phyloP scores from a whole-genome alignment of 2,329 filamentous ascomycete species.

The Periconia digitata region DNA sequence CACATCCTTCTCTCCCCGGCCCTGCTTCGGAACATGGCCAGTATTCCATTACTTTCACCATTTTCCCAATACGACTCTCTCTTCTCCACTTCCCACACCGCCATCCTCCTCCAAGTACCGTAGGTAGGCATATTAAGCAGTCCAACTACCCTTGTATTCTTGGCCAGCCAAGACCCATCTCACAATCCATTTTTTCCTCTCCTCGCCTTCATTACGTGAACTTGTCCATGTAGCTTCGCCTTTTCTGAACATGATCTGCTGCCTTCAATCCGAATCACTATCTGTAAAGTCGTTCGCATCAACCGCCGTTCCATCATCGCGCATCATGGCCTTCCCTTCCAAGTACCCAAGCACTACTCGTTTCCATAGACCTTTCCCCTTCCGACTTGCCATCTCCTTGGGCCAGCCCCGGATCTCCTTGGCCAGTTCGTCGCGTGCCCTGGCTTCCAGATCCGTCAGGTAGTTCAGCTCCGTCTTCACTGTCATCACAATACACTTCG shows the following conservation, averaged over 20 bases:
- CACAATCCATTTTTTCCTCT: too few relatives aligned
- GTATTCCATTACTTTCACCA: not conserved
- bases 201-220: too few relatives aligned
- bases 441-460: conserved; percentile 14
- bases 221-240: too few relatives aligned
- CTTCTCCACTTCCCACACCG: not conserved
- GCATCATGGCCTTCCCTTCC: conserved; percentile 7
- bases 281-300: not conserved
- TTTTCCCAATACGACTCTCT: not conserved
- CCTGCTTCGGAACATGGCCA: not conserved
- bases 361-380: conserved; percentile 30
- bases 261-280: not conserved
- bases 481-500: conserved; percentile 52
- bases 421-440: conserved; percentile 13
- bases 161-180: too few relatives aligned
- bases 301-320: conserved; percentile 6
- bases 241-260: not conserved
- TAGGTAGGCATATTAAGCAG: too few relatives aligned
- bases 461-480: conserved; percentile 51
- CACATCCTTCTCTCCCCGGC: not conserved
- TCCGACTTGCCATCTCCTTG: conserved; percentile 21
- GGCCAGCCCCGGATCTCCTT: conserved; percentile 27
- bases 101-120: too few relatives aligned
- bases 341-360: conserved; percentile 21
- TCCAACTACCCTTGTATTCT: too few relatives aligned